phyloP scores from a whole-genome alignment of 2,329 filamentous ascomycete genomes.

The Venturia effusa region DNA sequence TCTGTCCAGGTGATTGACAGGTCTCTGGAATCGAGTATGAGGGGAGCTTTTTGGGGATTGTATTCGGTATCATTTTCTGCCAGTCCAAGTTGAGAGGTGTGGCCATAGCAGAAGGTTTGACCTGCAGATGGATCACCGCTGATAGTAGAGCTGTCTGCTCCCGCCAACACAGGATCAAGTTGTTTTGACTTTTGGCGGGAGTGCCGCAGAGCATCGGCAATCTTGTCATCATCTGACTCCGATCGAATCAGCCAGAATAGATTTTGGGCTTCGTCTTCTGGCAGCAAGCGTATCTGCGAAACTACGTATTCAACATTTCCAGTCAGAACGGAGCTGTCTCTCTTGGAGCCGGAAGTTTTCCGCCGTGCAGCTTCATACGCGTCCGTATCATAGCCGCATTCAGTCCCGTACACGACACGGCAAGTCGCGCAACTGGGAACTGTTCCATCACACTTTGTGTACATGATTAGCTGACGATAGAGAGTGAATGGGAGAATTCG shows the following conservation, averaged over 20 bases:
- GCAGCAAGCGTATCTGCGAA: conserved; percentile 29
- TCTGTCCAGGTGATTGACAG: conserved; percentile 43
- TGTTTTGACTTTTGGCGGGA: conserved; percentile 25
- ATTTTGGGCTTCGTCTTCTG: conserved; percentile 33
- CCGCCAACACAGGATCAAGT: conserved; percentile 15
- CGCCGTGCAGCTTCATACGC: not conserved
- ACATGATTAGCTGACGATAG: not conserved
- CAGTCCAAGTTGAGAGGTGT: conserved; percentile 23
- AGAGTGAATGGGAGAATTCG: too few species aligned
- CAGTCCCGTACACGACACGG: conserved; percentile 38
- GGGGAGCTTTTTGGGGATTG: conserved; percentile 7
- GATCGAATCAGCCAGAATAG: conserved; percentile 33
- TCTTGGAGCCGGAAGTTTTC: conserved; percentile 30
- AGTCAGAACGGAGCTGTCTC: conserved; percentile 23
- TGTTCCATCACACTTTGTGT: conserved; percentile 37
- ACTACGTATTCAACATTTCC: conserved; percentile 16
- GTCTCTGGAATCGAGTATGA: conserved; percentile 12
- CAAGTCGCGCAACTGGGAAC: conserved; percentile 40
- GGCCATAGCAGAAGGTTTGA: conserved; percentile 6
- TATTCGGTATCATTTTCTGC: conserved; percentile 19
- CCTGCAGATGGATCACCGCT: conserved; percentile 26
- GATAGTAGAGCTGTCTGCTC: conserved; percentile 13
- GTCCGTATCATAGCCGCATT: conserved; percentile 39
- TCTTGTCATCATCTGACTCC: conserved; percentile 27
- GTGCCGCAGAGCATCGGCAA: conserved; percentile 30